Base-by-base conservation (phyloP, 2,329 filamentous ascomycete genomes). In the Lasiodiplodia hormozganensis region DNA sequence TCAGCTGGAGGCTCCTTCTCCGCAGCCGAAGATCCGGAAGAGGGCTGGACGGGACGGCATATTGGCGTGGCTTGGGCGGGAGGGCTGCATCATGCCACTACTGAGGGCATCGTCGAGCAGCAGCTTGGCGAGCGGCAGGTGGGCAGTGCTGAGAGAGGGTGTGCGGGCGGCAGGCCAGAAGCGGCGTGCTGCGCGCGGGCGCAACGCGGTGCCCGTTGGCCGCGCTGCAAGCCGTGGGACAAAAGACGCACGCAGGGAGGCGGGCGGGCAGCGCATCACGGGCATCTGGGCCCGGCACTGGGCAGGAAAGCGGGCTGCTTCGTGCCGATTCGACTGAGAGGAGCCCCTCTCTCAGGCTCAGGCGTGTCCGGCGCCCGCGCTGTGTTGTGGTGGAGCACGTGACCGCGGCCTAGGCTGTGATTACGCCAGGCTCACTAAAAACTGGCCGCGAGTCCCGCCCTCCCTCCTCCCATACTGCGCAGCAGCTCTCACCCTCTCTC, bases 391-490 rank as follows among this genome's bases (percentile, higher is more conserved):
- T 54, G 51, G 49, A 21, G 31, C 62, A 65, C 62, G 62, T 65
- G 62, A 54, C 21, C 36, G 8, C 10, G 49, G 62, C 60, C 52
- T 64, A 64, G 62, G 62, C 62, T 65, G 28, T 65, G 49, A 53
- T 65, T 53, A 65, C 62, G 62, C 34, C 49, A 52, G 62, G 62
- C 62, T 65, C 62, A 65, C 47, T 49, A 65, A 65, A 65, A 65
- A 49, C 62, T 16, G 31, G 52, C 51, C 51, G 21, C 62, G 31
- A 34, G 31, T 34, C 31, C 34, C 34, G 49, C 62, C 34, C 49
- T 52, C 49, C 25, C 28, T 21, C 38, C 62, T 56, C 51, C 36
- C 47, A 64, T 62, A 62, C 57, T 47, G 60, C 47, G 60, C 60
- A 51, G 60, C 60, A 34, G 60, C 60, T 64, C 64, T 36, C 52